Evolutionary conservation across 2,329 filamentous ascomycete species (phyloP), one percentile per base, ranked within the genome.

Genomic region (Sclerotinia sclerotiorum): DNA sequence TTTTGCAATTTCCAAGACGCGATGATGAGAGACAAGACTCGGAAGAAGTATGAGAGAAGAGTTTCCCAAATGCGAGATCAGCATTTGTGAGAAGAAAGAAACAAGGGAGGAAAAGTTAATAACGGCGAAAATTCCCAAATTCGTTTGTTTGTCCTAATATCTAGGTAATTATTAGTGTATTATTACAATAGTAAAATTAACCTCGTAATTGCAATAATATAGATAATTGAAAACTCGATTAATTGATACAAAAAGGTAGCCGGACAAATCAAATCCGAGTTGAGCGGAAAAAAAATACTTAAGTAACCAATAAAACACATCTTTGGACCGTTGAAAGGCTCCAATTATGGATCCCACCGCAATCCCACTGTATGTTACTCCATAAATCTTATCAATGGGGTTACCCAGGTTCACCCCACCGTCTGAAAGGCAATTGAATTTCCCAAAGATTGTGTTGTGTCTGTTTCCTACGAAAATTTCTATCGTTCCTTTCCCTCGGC

Each of bases 1-100:
- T 51, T 15, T 51, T 42, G 29, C 46, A 39, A 46, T 62, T 62
- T 62, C 60, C 46, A 62, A 51, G 60, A 51, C 46, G 46, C 15
- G 29, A 35, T 49, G 19, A 19, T 39, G 58, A 24, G 21, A 17
- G 27, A 61, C 39, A 27, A 39, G 29, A 24, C 19, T 57, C 32
- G 32, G 6, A 10, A 21, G 29, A 51, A 7, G 35, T 32, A 11
- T 46, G 19, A 62, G 58, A 62, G 11, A 27, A 51, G 58, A 27
- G 21, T 32, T 21, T 49, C 21, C 17, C 29, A 27, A 49, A 51
- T 32, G 32, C 10, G 44, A 62, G 58, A 61, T 17, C 42, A n/a
- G 24, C 2, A 6, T 11, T 35, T 8, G 10, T 35, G 35, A 15
- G 35, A 27, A 15, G 21, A 19, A 58, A 44, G 15, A 42, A 24